Evolutionary conservation across 139 green algal species (phyloP).

Genomic region (Asterochloris erici): DNA sequence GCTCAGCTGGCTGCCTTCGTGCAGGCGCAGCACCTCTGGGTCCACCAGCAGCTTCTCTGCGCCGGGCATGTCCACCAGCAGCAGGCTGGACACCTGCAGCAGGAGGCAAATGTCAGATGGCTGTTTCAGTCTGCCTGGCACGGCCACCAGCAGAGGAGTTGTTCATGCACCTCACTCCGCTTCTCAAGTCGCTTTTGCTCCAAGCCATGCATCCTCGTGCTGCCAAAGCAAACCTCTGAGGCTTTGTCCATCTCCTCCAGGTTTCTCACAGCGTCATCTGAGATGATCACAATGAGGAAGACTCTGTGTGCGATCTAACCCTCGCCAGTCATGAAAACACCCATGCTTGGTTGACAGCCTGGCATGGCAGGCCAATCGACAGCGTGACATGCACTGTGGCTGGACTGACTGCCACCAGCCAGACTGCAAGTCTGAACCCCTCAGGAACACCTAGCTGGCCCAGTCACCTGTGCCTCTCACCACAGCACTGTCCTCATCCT

Average conservation of each 20-base stretch:
- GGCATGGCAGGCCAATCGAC: no score
- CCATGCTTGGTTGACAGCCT: no score
- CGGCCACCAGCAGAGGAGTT: background rate
- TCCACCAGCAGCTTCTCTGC: slow-evolving; percentile 63
- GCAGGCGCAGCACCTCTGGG: slow-evolving; percentile 58
- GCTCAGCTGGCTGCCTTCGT: slow-evolving; percentile 50
- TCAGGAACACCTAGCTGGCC: background rate
- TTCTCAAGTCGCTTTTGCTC: no score
- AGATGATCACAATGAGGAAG: no score
- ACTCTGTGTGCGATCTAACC: no score
- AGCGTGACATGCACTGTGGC: no score
- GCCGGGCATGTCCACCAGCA: slow-evolving; percentile 66
- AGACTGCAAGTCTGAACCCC: background rate
- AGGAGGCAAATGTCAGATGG: background rate
- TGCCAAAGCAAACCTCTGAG: background rate
- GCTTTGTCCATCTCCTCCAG: background rate
- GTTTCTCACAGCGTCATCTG: no score
- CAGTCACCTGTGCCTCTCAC: slow-evolving; percentile 18
- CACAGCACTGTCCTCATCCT: slow-evolving; percentile 57
- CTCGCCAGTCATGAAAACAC: no score
- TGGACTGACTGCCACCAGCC: no score
- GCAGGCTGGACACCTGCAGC: slow-evolving; percentile 42
- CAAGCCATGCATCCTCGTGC: background rate
- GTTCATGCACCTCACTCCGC: no score
- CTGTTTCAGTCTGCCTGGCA: background rate